A percentile compares a stretch with the other conserved stretches of the same genome.
phyloP scores from a whole-genome alignment of 805 yeast genomes.

The Kregervanrija delftensis region DNA sequence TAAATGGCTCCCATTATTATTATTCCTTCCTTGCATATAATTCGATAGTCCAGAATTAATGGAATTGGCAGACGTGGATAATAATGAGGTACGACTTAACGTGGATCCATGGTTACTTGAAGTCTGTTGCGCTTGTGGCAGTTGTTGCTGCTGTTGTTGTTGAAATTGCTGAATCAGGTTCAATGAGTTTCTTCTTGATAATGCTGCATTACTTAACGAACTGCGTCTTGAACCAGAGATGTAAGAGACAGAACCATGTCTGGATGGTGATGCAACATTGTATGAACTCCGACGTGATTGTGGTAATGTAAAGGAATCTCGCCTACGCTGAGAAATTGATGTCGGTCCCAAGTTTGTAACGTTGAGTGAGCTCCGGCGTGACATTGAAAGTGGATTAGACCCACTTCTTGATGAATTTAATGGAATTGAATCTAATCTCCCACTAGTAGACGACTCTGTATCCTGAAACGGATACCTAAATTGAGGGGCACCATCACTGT shows the following conservation, averaged over 20 bases:
- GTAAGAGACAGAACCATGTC: slow-evolving; percentile 5
- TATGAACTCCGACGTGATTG: slow-evolving; percentile 19
- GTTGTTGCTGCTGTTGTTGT: no score
- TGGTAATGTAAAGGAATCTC: slow-evolving; percentile 9
- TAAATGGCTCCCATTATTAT: background rate
- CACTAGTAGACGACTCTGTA: slow-evolving; percentile 9
- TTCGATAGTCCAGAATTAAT: slow-evolving; percentile 1
- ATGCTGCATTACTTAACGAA: background rate
- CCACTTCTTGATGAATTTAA: slow-evolving; percentile 4
- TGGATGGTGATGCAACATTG: slow-evolving; percentile 8
- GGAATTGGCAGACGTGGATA: slow-evolving; percentile 1
- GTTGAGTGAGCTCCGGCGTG: slow-evolving; percentile 7
- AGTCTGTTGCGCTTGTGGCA: background rate
- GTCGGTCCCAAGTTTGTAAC: slow-evolving; percentile 1
- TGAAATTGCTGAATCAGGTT: slow-evolving; percentile 5
- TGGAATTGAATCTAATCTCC: slow-evolving; percentile 14
- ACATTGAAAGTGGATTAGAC: slow-evolving; percentile 1
- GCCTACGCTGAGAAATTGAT: slow-evolving; percentile 5
- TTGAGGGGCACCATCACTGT: slow-evolving; percentile 33
- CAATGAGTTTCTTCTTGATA: slow-evolving; percentile 15
- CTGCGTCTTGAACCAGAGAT: background rate
- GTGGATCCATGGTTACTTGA: slow-evolving; percentile 15
- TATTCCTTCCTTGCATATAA: background rate
- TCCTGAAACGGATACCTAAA: slow-evolving; percentile 73
- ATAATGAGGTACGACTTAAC: slow-evolving; percentile 8